These are phyloP conservation scores for Ascochyta koolunga DNA, from an alignment of 2,329 filamentous ascomycete species.

Conservation along the genomic window DNA sequence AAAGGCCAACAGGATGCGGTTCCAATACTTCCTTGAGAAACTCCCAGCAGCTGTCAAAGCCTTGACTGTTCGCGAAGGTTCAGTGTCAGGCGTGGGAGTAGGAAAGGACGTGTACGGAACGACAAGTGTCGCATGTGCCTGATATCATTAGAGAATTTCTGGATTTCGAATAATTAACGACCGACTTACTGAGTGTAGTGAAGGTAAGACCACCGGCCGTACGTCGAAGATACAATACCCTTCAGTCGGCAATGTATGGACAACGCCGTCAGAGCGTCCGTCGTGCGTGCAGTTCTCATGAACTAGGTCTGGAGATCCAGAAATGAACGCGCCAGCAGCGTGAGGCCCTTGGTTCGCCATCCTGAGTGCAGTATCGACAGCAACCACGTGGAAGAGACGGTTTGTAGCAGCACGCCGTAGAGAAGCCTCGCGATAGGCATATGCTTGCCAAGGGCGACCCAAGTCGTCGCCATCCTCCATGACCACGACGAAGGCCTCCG, in stretches of 20 bases:
- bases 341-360: not conserved
- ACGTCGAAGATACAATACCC: constrained; percentile 8
- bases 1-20: constrained; percentile 77
- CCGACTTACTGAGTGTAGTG: not conserved
- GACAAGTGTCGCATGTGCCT: not conserved
- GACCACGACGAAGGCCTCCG: not conserved
- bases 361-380: not conserved
- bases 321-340: not conserved
- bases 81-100: not conserved
- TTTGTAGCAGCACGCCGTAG: not conserved
- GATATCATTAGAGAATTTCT: not conserved
- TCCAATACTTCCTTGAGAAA: constrained; percentile 56
- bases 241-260: not conserved
- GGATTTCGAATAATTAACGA: not conserved
- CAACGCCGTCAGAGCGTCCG: not conserved
- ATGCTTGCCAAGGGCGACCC: not conserved
- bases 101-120: constrained; percentile 2
- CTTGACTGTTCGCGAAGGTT: not conserved
- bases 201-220: not conserved
- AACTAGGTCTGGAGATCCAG: not conserved
- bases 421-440: not conserved
- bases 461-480: not conserved
- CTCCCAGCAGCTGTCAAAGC: not conserved
- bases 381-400: not conserved
- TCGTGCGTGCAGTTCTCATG: not conserved